Conservation (phyloP, 148 eudicot species). For the Simmondsia chinensis region DNA sequence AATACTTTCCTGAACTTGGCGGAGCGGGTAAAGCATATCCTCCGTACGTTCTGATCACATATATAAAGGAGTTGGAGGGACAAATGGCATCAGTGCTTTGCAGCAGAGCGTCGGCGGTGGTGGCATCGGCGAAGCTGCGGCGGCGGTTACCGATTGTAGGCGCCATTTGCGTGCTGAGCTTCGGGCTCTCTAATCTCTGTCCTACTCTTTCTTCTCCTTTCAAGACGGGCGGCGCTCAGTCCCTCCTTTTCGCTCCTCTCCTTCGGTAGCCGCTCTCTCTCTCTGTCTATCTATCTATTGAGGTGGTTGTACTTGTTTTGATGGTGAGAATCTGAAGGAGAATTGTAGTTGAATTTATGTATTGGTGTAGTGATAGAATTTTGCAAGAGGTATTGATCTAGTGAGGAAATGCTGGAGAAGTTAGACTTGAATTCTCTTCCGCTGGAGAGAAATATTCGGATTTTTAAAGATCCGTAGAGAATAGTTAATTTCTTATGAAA, state of each 20-base stretch:
- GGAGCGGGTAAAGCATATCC: no score
- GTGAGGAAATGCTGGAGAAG: no score
- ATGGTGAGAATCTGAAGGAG: background rate
- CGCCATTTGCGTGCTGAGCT: slow-evolving; percentile 69
- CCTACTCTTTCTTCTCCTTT: slow-evolving; percentile 36
- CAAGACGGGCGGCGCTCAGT: slow-evolving; percentile 28
- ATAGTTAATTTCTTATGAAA: no score
- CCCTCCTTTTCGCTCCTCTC: slow-evolving; percentile 28
- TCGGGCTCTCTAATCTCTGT: slow-evolving; percentile 55
- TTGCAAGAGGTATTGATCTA: no score
- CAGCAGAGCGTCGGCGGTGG: slow-evolving; percentile 28
- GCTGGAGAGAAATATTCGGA: no score
- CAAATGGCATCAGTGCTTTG: no score
- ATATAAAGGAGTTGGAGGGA: no score
- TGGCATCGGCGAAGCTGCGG: slow-evolving; percentile 31
- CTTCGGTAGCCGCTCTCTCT: slow-evolving; percentile 26
- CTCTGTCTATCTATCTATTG: background rate
- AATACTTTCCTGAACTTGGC: no score
- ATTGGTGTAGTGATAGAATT: background rate
- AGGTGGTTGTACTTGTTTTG: background rate
- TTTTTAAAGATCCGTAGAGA: no score
- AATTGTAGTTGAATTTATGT: background rate
- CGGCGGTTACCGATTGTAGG: slow-evolving; percentile 72
- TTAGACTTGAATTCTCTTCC: no score
- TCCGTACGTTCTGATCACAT: no score